phyloP scores from a whole-genome alignment of 1,284 basidiomycete genomes.

The Leccinum huronense region DNA sequence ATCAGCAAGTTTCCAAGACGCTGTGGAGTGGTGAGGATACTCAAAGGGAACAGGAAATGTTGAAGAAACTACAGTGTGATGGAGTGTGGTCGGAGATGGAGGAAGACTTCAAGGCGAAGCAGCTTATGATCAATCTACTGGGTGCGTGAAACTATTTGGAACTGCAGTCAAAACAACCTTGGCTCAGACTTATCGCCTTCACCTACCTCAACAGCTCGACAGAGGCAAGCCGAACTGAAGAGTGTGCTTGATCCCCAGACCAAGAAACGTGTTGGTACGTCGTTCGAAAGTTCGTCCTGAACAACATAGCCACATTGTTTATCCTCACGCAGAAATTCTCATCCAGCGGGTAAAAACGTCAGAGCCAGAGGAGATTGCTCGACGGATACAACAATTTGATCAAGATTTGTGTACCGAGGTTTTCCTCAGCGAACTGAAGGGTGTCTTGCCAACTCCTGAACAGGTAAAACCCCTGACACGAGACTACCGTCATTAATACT shows the following conservation, averaged over 20 bases:
- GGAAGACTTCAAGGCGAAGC: conserved; percentile 97
- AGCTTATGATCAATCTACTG: conserved; percentile 82
- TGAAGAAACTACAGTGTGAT: conserved; percentile 75
- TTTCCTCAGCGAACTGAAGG: conserved; percentile 85
- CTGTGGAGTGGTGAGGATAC: conserved; percentile 77
- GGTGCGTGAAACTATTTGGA: conserved; percentile 42
- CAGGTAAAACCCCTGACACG: conserved; percentile 50
- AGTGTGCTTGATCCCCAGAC: conserved; percentile 90
- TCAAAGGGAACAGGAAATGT: conserved; percentile 71
- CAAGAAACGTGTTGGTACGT: conserved; percentile 85
- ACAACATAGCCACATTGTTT: neutral
- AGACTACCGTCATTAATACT: conserved; percentile 15
- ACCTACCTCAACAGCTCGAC: conserved; percentile 51
- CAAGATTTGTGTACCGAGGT: conserved; percentile 81
- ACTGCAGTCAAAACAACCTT: conserved; percentile 1
- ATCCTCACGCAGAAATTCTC: conserved; percentile 67
- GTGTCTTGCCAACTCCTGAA: conserved; percentile 85
- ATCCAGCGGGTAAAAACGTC: conserved; percentile 83
- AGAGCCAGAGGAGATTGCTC: conserved; percentile 80
- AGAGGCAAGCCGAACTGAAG: conserved; percentile 82
- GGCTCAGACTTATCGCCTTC: conserved; percentile 1
- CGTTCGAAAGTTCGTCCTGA: neutral
- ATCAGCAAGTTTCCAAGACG: conserved; percentile 79
- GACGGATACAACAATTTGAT: conserved; percentile 83
- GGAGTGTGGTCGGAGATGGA: conserved; percentile 97